Base-by-base conservation (phyloP, 2,329 filamentous ascomycete species). In the Ascocoryne sarcoides region DNA sequence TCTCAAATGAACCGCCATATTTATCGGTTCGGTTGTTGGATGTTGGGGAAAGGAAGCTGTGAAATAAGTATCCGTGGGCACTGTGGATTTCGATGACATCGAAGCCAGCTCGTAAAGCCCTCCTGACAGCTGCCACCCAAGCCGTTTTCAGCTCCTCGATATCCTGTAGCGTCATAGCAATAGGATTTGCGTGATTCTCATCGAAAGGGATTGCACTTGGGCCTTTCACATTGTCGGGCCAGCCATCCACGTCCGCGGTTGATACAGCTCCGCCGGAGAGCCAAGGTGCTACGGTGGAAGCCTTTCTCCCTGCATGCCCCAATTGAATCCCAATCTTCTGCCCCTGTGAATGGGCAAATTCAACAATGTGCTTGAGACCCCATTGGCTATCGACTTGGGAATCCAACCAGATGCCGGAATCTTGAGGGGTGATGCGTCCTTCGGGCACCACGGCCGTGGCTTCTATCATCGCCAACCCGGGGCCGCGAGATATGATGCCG, bases 361-460 rank as follows among this genome's bases (percentile, higher is more conserved):
- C 84, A 26, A 80, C 75, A 33, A 90, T 73, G 44, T 75, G 73
- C 57, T 71, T 74, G 43, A 93, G 65, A 12, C 45, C 46, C 2
- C 23, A 47, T n/a, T 38, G 21, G 0, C 80, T 79, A 47, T 73
- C 79, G 45, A 89, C 81, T 60, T 95, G 89, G 23, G 73, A 77
- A 60, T 95, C 89, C 47, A 82, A 71, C 89, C 88, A 95, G 5
- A 95, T 65, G 1, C 89, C 87, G 10, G 68, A 65, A 59, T 90
- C 84, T 59, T 89, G 71, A 1, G 87, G 86, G 1, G 84, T 83
- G 66, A 94, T 94, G 40, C 89, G 76, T 19, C 88, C 88, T 51
- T 89, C 78, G 4, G 84, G 64, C 8, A 75, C 68, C 0, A 94
- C 83, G 21, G 79, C 69, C 1, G 84, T 88, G 18, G 88, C 86